phyloP scores from a whole-genome alignment of 2,329 filamentous ascomycete species.

The Bipolaris bicolor region DNA sequence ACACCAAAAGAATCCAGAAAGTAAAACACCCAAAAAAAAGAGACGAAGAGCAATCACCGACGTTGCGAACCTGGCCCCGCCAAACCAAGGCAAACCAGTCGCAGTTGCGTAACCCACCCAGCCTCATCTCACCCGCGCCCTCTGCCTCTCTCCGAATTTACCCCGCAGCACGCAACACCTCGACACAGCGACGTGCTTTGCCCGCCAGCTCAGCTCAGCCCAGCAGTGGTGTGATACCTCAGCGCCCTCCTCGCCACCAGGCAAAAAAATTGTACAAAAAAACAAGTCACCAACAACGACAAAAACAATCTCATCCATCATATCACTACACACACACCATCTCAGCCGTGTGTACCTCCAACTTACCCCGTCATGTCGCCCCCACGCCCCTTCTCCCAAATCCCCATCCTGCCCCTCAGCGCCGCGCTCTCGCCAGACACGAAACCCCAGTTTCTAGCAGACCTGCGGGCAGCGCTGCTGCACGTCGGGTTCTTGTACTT shows the following conservation, averaged over 20 bases:
- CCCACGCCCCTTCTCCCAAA: slow-evolving; percentile 63
- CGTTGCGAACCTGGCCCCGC: too few relatives aligned
- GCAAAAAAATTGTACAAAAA: too few relatives aligned
- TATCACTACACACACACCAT: too few relatives aligned
- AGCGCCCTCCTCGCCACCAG: too few relatives aligned
- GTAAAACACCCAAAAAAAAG: neutral
- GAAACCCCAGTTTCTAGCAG: slow-evolving; percentile 73
- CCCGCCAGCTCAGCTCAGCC: too few relatives aligned
- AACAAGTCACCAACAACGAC: too few relatives aligned
- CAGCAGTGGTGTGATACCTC: too few relatives aligned
- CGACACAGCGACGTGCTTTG: neutral
- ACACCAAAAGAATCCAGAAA: neutral
- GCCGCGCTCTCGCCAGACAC: slow-evolving; percentile 69
- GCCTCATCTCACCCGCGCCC: neutral
- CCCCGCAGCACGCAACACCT: slow-evolving; percentile 5
- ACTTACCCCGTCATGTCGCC: neutral
- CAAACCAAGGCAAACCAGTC: too few relatives aligned
- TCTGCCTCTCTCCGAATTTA: neutral
- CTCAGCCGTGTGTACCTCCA: too few relatives aligned
- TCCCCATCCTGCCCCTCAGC: slow-evolving; percentile 79
- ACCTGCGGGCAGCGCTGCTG: slow-evolving; percentile 76
- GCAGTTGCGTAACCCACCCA: neutral
- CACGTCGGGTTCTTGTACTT: slow-evolving; percentile 91
- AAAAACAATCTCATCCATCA: too few relatives aligned
- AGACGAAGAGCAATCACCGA: too few relatives aligned